phyloP scores from a whole-genome alignment of 1,284 basidiomycete species.

The Tausonia pullulans region DNA sequence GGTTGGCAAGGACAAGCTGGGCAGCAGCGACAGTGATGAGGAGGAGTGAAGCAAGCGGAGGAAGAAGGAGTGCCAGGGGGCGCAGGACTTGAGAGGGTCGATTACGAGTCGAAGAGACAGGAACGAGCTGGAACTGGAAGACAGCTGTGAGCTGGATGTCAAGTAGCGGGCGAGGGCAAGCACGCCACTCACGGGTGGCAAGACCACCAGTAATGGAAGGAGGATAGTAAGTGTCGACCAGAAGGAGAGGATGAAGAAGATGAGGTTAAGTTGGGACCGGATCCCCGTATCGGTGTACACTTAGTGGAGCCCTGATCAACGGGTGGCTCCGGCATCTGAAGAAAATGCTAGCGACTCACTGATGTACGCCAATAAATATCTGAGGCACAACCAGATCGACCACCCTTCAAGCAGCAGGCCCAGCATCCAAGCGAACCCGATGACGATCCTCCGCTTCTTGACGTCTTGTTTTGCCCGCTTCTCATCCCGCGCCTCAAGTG shows the following conservation, averaged over 20 bases:
- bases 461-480: too few relatives aligned
- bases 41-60: not conserved
- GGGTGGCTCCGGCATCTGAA: not conserved
- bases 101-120: too few relatives aligned
- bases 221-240: not conserved
- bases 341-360: not conserved
- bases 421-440: not conserved
- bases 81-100: too few relatives aligned
- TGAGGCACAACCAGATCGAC: not conserved
- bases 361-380: not conserved
- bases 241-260: slow-evolving; percentile 4
- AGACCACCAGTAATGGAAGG: not conserved
- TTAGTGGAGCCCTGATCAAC: not conserved
- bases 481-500: too few relatives aligned
- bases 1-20: not conserved
- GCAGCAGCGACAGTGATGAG: not conserved
- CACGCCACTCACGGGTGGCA: too few relatives aligned
- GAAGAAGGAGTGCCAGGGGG: not conserved
- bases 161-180: too few relatives aligned
- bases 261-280: not conserved
- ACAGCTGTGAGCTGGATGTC: too few relatives aligned
- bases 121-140: not conserved
- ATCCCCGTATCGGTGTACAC: not conserved
- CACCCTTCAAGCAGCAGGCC: not conserved
- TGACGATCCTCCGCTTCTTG: too few relatives aligned